Conservation (phyloP, 2,329 filamentous ascomycete genomes). For the Fusarium dlaminii region DNA sequence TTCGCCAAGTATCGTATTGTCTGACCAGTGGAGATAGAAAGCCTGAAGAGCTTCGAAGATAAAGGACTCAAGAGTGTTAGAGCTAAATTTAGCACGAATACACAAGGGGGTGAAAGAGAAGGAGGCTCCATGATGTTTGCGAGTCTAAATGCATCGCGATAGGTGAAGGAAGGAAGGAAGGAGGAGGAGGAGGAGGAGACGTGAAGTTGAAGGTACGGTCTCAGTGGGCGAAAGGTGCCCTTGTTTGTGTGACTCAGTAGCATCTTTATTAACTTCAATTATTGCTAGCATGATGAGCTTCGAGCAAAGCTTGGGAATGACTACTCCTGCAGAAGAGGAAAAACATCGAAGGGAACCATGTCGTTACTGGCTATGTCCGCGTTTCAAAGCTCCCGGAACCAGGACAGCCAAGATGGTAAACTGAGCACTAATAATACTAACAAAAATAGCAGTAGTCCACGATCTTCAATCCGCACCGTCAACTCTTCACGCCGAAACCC, state of each 20-base stretch:
- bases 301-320: not conserved
- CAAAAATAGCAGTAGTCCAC: not conserved
- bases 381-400: not conserved
- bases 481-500: not conserved
- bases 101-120: not conserved
- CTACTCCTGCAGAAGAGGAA: not conserved
- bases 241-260: not conserved
- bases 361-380: not conserved
- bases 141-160: fast-evolving
- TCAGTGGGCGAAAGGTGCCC: not conserved
- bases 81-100: not conserved
- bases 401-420: not conserved
- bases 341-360: too few relatives aligned
- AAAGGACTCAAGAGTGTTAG: not conserved
- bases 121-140: not conserved
- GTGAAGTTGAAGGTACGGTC: not conserved
- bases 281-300: not conserved
- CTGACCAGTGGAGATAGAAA: not conserved
- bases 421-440: not conserved
- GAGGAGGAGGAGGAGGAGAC: not conserved
- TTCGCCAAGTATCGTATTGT: not conserved
- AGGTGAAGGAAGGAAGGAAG: not conserved
- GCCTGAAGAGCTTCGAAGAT: not conserved
- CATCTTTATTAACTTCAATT: not conserved
- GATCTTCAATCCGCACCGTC: not conserved